Evolutionary conservation across 129 eudicot species (phyloP).

Genomic region (Flaveria ramosissima): DNA sequence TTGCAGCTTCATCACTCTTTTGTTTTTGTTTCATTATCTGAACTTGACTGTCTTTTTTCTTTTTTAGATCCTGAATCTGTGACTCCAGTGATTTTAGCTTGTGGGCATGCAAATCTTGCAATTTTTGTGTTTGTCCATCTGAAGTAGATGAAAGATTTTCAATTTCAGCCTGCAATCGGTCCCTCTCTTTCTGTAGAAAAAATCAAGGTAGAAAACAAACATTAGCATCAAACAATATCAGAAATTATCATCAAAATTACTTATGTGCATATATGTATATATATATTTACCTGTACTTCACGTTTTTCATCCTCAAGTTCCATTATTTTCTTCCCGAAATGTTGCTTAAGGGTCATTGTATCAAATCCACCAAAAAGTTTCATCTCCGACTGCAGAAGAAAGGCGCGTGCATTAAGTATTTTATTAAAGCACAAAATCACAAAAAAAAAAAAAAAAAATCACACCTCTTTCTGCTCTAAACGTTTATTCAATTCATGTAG

Average conservation of each 20-base stretch:
- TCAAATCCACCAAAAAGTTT: constrained; percentile 86
- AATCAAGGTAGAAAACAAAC: constrained; percentile 5
- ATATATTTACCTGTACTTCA: constrained; percentile 69
- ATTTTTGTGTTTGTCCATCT: constrained; percentile 86
- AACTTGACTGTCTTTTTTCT: constrained; percentile 97
- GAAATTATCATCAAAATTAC: constrained; percentile 4
- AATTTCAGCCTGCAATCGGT: constrained; percentile 81
- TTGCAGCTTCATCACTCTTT: constrained; percentile 98
- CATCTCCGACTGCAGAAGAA: constrained; percentile 87
- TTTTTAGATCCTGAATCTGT: constrained; percentile 96
- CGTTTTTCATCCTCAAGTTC: constrained; percentile 98
- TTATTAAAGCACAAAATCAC: background rate
- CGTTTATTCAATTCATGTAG: constrained; percentile 79
- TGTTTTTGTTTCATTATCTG: constrained; percentile 91
- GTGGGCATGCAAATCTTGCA: constrained; percentile 89
- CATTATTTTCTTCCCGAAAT: constrained; percentile 89
- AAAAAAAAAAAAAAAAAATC: background rate
- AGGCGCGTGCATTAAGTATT: background rate
- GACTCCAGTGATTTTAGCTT: constrained; percentile 86
- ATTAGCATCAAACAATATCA: background rate
- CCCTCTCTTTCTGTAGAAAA: constrained; percentile 79
- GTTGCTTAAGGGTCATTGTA: constrained; percentile 91
- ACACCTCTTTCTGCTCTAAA: constrained; percentile 89
- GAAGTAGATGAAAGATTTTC: constrained; percentile 81
- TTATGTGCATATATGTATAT: background rate